Evolutionary conservation across 257 asterid species (phyloP).

Genomic region (Echites panduratus): DNA sequence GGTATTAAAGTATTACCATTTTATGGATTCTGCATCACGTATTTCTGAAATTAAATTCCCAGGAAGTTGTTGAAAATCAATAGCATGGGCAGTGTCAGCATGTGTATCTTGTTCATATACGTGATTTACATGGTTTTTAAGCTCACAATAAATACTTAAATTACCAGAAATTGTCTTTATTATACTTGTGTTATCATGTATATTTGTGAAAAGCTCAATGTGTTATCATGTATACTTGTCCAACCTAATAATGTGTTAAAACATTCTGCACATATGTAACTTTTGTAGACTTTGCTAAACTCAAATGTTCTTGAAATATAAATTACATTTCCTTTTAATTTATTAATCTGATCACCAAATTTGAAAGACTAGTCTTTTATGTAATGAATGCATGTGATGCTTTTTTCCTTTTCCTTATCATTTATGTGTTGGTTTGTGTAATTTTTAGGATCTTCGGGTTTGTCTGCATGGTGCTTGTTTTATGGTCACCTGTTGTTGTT

Average conservation of each 20-base stretch:
- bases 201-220: neutral
- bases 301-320: neutral
- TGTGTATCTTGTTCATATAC: neutral
- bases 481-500: conserved; percentile 84
- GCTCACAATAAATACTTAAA: neutral
- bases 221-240: neutral
- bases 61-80: neutral
- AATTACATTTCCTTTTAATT: neutral
- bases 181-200: neutral
- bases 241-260: neutral
- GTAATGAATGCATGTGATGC: neutral
- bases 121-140: neutral
- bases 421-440: neutral
- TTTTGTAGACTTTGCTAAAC: neutral
- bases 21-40: neutral
- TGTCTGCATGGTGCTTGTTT: conserved; percentile 74
- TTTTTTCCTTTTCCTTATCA: neutral
- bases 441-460: conserved; percentile 65
- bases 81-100: neutral
- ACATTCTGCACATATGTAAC: neutral
- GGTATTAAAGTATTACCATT: neutral
- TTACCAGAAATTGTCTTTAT: neutral
- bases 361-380: neutral
- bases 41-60: neutral
- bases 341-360: neutral